These are phyloP conservation scores for Dovyalis caffra DNA, from an alignment of 345 rosid species.

Conservation along the genomic window DNA sequence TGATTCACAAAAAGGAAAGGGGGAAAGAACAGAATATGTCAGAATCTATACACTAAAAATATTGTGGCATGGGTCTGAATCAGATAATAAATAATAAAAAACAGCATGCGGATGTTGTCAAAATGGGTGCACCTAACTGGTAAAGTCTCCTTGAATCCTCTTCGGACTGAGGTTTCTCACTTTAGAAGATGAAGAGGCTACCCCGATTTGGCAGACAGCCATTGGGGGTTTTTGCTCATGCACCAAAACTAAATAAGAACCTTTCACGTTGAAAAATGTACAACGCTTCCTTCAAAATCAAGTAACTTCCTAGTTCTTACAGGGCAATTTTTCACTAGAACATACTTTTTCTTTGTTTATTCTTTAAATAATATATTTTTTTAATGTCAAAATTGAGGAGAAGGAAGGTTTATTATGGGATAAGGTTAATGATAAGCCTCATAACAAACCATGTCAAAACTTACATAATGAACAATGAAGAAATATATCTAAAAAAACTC, in stretches of 20 bases:
- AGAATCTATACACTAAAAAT: background rate
- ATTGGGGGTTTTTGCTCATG: background rate
- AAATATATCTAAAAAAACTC: background rate
- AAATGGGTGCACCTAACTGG: background rate
- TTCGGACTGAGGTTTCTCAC: background rate
- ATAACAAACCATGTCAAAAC: background rate
- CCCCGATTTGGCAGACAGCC: background rate
- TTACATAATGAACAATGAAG: background rate
- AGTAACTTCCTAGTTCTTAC: background rate
- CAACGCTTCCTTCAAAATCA: background rate
- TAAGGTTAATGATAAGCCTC: background rate
- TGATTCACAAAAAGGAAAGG: conserved; percentile 29
- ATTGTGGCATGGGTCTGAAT: background rate
- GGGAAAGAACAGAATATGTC: background rate
- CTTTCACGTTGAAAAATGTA: background rate
- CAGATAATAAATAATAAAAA: background rate
- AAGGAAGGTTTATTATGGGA: background rate
- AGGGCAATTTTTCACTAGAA: too few species aligned
- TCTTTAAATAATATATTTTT: background rate
- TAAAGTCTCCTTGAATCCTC: background rate
- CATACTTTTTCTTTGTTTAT: background rate
- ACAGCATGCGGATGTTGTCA: background rate
- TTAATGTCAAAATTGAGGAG: background rate
- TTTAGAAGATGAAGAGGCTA: background rate
- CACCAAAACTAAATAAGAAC: background rate